Evolutionary conservation across 495 filamentous ascomycete genomes (phyloP).

Genomic region (Penicillium desertorum): DNA sequence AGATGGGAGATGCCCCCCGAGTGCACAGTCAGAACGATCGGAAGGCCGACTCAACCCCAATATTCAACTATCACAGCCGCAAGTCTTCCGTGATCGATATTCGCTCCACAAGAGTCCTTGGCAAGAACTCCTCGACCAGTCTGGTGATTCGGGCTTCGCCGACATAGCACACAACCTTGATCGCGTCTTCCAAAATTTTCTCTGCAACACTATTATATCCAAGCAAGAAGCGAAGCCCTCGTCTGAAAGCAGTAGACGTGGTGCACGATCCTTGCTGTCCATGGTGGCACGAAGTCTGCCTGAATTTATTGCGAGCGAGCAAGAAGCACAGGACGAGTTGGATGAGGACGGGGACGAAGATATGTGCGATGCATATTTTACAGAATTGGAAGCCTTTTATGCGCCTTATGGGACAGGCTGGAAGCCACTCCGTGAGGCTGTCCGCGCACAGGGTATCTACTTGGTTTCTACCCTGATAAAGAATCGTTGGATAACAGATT

Average conservation of each 20-base stretch:
- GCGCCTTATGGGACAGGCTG: conserved; percentile 55
- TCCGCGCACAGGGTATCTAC: conserved; percentile 64
- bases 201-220: conserved; percentile 34
- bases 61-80: conserved; percentile 3
- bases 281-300: conserved; percentile 65
- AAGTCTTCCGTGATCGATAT: conserved; percentile 23
- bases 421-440: conserved; percentile 62
- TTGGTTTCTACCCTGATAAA: conserved; percentile 56
- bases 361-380: conserved; percentile 58
- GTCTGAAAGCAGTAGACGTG: conserved; percentile 13
- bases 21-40: conserved; percentile 16
- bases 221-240: background rate
- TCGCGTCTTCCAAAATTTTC: conserved; percentile 39
- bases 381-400: conserved; percentile 63
- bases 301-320: conserved; percentile 60
- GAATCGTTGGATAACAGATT: conserved; percentile 42
- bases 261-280: conserved; percentile 60
- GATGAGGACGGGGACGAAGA: conserved; percentile 47
- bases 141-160: conserved; percentile 36
- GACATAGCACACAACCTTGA: conserved; percentile 43
- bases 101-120: conserved; percentile 40
- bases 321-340: conserved; percentile 53
- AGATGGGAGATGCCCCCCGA: conserved; percentile 25
- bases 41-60: background rate
- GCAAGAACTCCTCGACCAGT: conserved; percentile 40